Evolutionary conservation across 1,284 basidiomycete species (phyloP).

Genomic region (Rhodotorula glutinis): DNA sequence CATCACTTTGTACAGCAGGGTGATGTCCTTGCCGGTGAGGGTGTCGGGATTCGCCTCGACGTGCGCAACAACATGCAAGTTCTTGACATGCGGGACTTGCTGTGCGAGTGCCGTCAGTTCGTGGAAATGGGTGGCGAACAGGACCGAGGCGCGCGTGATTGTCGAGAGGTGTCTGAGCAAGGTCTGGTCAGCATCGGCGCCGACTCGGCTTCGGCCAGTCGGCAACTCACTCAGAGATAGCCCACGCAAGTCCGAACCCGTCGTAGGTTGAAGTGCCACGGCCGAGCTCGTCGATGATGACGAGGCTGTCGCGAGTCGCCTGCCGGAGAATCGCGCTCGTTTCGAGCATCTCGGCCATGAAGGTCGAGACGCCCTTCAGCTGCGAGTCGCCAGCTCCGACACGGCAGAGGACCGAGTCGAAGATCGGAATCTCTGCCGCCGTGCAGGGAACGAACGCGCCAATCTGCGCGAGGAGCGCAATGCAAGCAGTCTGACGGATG

Average conservation of each 20-base stretch:
- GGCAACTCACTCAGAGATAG: conserved; percentile 80
- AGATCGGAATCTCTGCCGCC: conserved; percentile 80
- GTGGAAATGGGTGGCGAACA: conserved; percentile 97
- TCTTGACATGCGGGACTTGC: conserved; percentile 82
- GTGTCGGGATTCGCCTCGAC: conserved; percentile 67
- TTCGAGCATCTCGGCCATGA: conserved; percentile 99
- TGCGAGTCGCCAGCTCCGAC: conserved; percentile 98
- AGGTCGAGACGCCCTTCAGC: conserved; percentile 95
- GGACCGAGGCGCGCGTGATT: conserved; percentile 83
- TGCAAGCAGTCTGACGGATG: conserved; percentile 84
- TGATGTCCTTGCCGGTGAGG: conserved; percentile 65
- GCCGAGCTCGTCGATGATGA: conserved; percentile 98
- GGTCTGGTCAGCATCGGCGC: background rate
- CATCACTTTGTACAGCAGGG: conserved; percentile 90
- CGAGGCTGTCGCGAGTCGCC: conserved; percentile 85
- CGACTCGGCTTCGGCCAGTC: background rate
- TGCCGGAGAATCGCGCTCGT: conserved; percentile 93
- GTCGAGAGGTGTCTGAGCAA: conserved; percentile 77
- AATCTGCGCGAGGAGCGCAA: conserved; percentile 90
- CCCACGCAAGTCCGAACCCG: conserved; percentile 98
- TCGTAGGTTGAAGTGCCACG: conserved; percentile 99
- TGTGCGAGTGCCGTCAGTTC: conserved; percentile 90
- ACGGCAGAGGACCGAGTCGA: conserved; percentile 92
- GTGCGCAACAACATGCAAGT: conserved; percentile 92
- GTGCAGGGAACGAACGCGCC: conserved; percentile 93